Evolutionary conservation across 78 protist genomes (phyloP).

Genomic region (Dictyostelium firmibasis): DNA sequence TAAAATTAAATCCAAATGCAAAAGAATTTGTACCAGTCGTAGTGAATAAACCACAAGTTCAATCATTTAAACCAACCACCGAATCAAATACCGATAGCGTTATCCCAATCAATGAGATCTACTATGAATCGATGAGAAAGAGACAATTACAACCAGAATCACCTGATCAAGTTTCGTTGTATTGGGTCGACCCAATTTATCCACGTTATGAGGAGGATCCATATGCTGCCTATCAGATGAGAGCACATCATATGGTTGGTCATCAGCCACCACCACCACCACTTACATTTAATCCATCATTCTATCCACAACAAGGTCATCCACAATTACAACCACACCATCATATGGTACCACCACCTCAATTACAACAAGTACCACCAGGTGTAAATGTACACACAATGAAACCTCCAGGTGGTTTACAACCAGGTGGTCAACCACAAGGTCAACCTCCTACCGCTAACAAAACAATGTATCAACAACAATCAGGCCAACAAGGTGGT

Average conservation of each 20-base stretch:
- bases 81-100: constrained; percentile 34
- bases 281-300: neutral
- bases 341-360: neutral
- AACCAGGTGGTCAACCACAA: constrained; percentile 32
- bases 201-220: constrained; percentile 1
- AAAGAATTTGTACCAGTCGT: constrained; percentile 40
- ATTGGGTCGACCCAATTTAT: constrained; percentile 17
- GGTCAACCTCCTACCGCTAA: neutral
- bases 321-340: neutral
- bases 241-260: neutral
- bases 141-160: constrained; percentile 52
- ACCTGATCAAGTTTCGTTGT: constrained; percentile 25
- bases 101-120: constrained; percentile 43
- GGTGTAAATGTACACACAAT: neutral
- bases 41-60: neutral
- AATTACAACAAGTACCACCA: neutral
- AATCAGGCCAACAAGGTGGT: neutral
- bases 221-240: neutral
- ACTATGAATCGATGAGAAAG: constrained; percentile 62
- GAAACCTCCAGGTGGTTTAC: neutral
- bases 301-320: neutral
- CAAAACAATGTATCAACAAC: constrained; percentile 8
- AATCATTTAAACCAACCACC: neutral
- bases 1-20: constrained; percentile 69
- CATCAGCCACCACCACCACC: neutral